Base-by-base conservation (phyloP, 2,329 filamentous ascomycete species). In the Spiromastix sp. region DNA sequence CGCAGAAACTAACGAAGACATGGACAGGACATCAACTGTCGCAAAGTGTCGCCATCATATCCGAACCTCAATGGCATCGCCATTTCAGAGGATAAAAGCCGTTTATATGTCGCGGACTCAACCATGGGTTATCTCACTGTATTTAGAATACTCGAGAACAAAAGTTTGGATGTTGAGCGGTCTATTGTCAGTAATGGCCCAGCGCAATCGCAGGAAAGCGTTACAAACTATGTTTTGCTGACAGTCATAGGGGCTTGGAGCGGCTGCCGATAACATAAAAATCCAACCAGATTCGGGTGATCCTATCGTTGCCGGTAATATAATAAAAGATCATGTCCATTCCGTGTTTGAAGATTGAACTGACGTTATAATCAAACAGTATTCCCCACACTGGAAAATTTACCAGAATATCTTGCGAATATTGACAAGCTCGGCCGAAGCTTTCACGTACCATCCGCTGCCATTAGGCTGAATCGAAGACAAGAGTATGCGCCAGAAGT, bases 401-500 rank as follows among this genome's bases (percentile, higher is more conserved):
- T 29, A 3, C 27, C 27, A 4, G 11, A 29, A n/a, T 29, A 29
- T 13, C n/a, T 29, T 15, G 27, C 27, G 3, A 29, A 29, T 15
- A 13, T 29, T 5, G 27, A 29, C 11, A 11, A 13, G 11, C 27
- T 29, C 9, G 27, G 27, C 13, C 11, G 13, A 9, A 13, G 16
- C 27, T 13, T 29, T 13, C 27, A 29, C 13, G 4, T 29, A 9
- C 27, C 27, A n/a, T 29, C 27, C 10, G 27, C 27, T 15, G 27
- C 27, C 13, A 29, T 29, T 12, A 11, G 27, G 13, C 27, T 29
- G 4, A 15, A 9, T 11, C 27, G 16, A 13, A 29, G 16, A 13
- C n/a, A 15, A 29, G 13, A 29, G n/a, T 29, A 29, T 29, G 27
- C 27, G 9, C 27, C 27, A 12, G 27, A 29, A 29, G 27, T 29